These are phyloP conservation scores for Aspergillus mulundensis DNA, from an alignment of 495 filamentous ascomycete species.

Conservation along the genomic window DNA sequence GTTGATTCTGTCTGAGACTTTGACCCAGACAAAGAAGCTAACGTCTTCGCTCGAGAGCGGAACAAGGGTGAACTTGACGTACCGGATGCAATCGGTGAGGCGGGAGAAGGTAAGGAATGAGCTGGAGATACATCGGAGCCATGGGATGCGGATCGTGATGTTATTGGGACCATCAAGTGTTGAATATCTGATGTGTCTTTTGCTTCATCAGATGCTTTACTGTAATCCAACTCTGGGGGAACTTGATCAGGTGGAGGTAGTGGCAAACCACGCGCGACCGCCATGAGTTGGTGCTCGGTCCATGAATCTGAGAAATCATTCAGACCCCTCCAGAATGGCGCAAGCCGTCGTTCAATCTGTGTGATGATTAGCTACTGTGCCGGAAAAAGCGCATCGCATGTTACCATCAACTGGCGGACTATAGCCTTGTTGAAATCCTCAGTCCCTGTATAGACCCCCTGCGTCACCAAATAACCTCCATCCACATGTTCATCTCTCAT, in stretches of 20 bases:
- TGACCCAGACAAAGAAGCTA: conserved; percentile 73
- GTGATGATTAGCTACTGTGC: conserved; percentile 10
- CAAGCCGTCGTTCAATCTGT: conserved; percentile 89
- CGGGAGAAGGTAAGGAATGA: conserved; percentile 48
- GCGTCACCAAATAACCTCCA: conserved; percentile 90
- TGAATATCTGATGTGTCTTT: conserved; percentile 41
- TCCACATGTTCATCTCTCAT: conserved; percentile 91
- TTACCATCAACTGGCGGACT: conserved; percentile 89
- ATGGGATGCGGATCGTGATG: conserved; percentile 66
- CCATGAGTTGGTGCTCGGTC: conserved; percentile 91
- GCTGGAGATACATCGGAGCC: conserved; percentile 61
- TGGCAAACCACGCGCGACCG: conserved; percentile 78
- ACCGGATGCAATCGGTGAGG: conserved; percentile 48
- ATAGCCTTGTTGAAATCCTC: conserved; percentile 92
- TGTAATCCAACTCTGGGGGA: conserved; percentile 60
- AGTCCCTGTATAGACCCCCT: conserved; percentile 84
- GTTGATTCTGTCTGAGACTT: conserved; percentile 63
- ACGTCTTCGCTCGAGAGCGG: conserved; percentile 70
- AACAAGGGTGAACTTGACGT: conserved; percentile 63
- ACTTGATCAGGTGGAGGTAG: conserved; percentile 82
- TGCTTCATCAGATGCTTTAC: conserved; percentile 40
- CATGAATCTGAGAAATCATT: conserved; percentile 85
- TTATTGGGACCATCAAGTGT: conserved; percentile 71
- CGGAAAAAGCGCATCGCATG: conserved; percentile 9
- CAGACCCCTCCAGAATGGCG: conserved; percentile 92